phyloP scores from a whole-genome alignment of 257 asterid genomes.

The Plectranthus barbatus region DNA sequence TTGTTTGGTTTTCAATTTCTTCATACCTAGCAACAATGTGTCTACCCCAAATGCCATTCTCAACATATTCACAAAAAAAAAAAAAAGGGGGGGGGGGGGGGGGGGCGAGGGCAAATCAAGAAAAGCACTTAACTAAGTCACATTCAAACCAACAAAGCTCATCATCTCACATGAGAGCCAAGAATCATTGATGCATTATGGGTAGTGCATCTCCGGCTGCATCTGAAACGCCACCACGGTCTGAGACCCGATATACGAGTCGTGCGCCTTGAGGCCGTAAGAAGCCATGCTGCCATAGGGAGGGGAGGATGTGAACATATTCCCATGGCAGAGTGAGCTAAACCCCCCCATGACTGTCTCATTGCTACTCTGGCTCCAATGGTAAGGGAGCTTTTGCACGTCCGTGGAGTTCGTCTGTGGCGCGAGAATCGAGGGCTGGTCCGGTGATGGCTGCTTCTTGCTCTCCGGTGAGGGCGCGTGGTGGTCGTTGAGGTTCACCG shows the following conservation, averaged over 20 bases:
- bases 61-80: conserved; percentile 38
- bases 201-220: conserved; percentile 54
- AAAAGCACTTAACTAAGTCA: conserved; percentile 17
- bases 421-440: conserved; percentile 22
- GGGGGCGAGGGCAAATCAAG: conserved; percentile 6
- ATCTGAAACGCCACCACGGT: conserved; percentile 54
- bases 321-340: conserved; percentile 1
- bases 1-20: conserved; percentile 12
- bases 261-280: conserved; percentile 35
- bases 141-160: background rate
- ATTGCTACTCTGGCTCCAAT: conserved; percentile 43
- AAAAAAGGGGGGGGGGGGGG: too few species aligned
- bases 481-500: conserved; percentile 50
- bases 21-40: conserved; percentile 15
- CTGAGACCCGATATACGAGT: conserved; percentile 49
- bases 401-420: conserved; percentile 2
- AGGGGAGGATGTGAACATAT: conserved; percentile 27
- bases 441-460: conserved; percentile 37
- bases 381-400: conserved; percentile 40
- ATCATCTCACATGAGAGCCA: background rate
- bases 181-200: conserved; percentile 37
- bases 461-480: conserved; percentile 47
- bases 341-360: conserved; percentile 45
- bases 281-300: conserved; percentile 31
- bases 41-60: conserved; percentile 22